phyloP scores from a whole-genome alignment of 73 alveolate species.

The Blepharisma stoltei region DNA sequence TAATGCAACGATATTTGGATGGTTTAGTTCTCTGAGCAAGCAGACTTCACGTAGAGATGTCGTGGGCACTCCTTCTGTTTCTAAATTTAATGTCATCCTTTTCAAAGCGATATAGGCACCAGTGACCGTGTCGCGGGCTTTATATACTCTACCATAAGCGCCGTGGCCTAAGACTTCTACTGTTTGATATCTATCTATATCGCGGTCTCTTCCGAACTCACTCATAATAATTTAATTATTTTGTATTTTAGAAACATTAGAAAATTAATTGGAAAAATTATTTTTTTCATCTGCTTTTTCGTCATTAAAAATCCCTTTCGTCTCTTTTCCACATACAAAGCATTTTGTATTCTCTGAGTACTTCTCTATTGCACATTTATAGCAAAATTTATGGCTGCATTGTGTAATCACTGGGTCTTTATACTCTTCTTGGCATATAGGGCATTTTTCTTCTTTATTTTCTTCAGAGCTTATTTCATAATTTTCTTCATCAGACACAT shows the following conservation, averaged over 20 bases:
- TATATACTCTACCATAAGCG: constrained; percentile 33
- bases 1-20: constrained; percentile 61
- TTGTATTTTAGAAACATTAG: too few relatives aligned
- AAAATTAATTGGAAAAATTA: too few relatives aligned
- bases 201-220: constrained; percentile 8
- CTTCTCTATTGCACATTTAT: constrained; percentile 61
- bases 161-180: constrained; percentile 30
- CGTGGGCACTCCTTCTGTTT: constrained; percentile 71
- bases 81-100: constrained; percentile 59
- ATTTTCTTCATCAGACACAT: too few relatives aligned
- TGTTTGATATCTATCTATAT: not conserved
- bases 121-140: constrained; percentile 28
- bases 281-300: constrained; percentile 27
- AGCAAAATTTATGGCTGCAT: constrained; percentile 81
- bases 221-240: not conserved
- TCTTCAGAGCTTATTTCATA: constrained; percentile 38
- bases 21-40: constrained; percentile 57
- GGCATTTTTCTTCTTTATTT: constrained; percentile 50
- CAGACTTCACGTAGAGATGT: constrained; percentile 71
- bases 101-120: constrained; percentile 46
- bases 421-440: constrained; percentile 55
- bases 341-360: constrained; percentile 53
- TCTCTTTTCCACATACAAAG: constrained; percentile 57
- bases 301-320: constrained; percentile 78
- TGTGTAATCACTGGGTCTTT: constrained; percentile 53